A percentile compares a stretch with the other conserved stretches of the same genome.
These are phyloP conservation scores for Phytophthora quininea DNA, from an alignment of 352 stramenopile species.

Conservation along the genomic window DNA sequence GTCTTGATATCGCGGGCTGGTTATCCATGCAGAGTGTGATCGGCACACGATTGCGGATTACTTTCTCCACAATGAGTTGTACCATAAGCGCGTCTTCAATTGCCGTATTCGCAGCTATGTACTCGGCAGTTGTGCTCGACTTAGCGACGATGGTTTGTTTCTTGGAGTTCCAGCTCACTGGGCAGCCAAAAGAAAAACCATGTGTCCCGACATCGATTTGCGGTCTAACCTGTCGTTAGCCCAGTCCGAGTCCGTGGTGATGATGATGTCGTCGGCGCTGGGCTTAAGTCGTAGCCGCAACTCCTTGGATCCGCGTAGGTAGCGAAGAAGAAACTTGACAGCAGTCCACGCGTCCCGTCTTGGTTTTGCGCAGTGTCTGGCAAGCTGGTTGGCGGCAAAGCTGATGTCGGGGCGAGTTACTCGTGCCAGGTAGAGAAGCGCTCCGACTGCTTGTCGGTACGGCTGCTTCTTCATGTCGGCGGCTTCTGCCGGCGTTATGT, in stretches of 20 bases:
- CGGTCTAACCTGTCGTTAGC: conserved; percentile 17
- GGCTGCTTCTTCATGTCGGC: not conserved
- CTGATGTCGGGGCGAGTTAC: conserved; percentile 2
- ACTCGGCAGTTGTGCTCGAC: conserved; percentile 20
- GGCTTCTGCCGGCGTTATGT: not conserved
- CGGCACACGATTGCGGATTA: not conserved
- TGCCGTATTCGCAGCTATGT: not conserved
- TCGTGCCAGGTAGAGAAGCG: not conserved
- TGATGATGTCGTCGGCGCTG: not conserved
- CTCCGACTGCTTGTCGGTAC: not conserved
- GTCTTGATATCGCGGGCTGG: not conserved
- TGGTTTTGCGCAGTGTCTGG: not conserved
- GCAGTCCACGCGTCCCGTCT: not conserved
- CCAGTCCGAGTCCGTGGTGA: conserved; percentile 26
- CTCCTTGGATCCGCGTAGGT: not conserved
- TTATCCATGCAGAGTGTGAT: conserved; percentile 21
- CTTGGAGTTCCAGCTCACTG: conserved; percentile 12
- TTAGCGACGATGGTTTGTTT: conserved; percentile 32
- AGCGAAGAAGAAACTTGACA: conserved; percentile 1
- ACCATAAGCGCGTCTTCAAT: not conserved
- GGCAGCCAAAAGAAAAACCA: conserved; percentile 16
- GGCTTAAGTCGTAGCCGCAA: not conserved
- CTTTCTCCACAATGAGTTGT: conserved; percentile 1
- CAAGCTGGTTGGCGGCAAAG: conserved; percentile 7
- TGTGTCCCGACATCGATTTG: conserved; percentile 23